Percentiles rank a stretch among this genome's conserved stretches.
Evolutionary conservation across 352 stramenopile species (phyloP).

Genomic region (Phytophthora pseudosyringae): DNA sequence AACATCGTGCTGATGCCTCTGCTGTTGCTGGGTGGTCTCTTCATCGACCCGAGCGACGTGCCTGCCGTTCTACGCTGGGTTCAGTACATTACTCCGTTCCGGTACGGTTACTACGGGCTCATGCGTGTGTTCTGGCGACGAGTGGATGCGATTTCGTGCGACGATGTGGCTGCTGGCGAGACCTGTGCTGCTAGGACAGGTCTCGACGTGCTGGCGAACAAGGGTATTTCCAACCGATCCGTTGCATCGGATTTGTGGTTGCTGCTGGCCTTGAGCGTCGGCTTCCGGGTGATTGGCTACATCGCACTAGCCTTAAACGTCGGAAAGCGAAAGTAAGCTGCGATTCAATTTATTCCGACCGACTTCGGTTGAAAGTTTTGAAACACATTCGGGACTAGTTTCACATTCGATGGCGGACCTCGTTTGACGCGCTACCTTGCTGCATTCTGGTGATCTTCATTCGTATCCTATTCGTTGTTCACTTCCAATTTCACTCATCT

Average conservation of each 20-base stretch:
- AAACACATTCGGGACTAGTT: not conserved
- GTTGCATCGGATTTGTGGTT: slow-evolving; percentile 30
- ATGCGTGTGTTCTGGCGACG: slow-evolving; percentile 55
- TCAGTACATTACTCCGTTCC: slow-evolving; percentile 57
- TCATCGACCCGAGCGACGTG: slow-evolving; percentile 48
- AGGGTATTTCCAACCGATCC: slow-evolving; percentile 39
- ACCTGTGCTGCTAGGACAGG: slow-evolving; percentile 38
- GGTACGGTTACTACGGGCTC: slow-evolving; percentile 55
- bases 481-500: too few species aligned
- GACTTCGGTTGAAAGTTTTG: not conserved
- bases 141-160: slow-evolving; percentile 48
- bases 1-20: slow-evolving; percentile 51
- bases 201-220: slow-evolving; percentile 40
- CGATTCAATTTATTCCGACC: slow-evolving; percentile 1
- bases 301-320: slow-evolving; percentile 37
- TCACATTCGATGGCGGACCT: too few species aligned
- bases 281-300: slow-evolving; percentile 40
- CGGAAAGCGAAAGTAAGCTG: slow-evolving; percentile 25
- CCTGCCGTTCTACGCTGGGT: slow-evolving; percentile 54
- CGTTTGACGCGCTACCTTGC: too few species aligned
- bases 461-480: too few species aligned
- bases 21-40: slow-evolving; percentile 55
- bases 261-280: slow-evolving; percentile 36
- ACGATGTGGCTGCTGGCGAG: slow-evolving; percentile 14
- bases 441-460: too few species aligned